Conservation (phyloP, 2,329 filamentous ascomycete genomes). For the Fusarium mexicanum region DNA sequence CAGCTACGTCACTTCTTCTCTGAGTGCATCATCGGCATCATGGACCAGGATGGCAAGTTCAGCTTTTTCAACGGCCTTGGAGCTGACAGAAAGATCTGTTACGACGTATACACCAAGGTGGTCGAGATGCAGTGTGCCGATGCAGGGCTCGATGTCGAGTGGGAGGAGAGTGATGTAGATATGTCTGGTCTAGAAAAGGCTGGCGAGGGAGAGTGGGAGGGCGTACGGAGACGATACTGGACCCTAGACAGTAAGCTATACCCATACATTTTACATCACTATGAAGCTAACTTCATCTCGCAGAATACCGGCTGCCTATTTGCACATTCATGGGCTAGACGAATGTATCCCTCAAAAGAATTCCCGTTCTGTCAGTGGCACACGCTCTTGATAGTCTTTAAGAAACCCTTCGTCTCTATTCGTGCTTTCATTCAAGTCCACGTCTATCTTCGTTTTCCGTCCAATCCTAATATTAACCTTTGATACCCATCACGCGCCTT, state of each 20-base stretch:
- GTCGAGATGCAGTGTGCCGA: conserved; percentile 91
- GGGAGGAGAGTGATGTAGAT: conserved; percentile 80
- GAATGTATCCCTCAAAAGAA: conserved; percentile 12
- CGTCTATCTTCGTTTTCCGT: conserved; percentile 36
- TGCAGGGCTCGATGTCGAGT: conserved; percentile 88
- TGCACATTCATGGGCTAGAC: conserved; percentile 76
- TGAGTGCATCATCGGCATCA: conserved; percentile 82
- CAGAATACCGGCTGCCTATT: conserved; percentile 76
- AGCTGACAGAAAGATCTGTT: conserved; percentile 90
- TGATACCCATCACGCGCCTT: conserved; percentile 26
- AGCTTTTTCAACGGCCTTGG: conserved; percentile 93
- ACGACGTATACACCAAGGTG: conserved; percentile 94
- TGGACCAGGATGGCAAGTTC: conserved; percentile 78
- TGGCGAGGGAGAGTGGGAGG: conserved; percentile 83
- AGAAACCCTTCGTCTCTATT: conserved; percentile 24
- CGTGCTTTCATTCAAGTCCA: conserved; percentile 28
- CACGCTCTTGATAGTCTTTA: conserved; percentile 22
- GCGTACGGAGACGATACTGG: conserved; percentile 91
- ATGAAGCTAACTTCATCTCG: conserved; percentile 38
- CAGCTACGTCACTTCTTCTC: conserved; percentile 88
- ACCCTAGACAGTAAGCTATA: conserved; percentile 72
- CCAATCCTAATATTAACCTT: conserved; percentile 19
- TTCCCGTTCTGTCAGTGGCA: conserved; percentile 9
- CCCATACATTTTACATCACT: background rate
- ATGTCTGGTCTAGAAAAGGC: conserved; percentile 70